Evolutionary conservation across 768 basidiomycete species (phyloP).

Genomic region (Podaxis sp.): DNA sequence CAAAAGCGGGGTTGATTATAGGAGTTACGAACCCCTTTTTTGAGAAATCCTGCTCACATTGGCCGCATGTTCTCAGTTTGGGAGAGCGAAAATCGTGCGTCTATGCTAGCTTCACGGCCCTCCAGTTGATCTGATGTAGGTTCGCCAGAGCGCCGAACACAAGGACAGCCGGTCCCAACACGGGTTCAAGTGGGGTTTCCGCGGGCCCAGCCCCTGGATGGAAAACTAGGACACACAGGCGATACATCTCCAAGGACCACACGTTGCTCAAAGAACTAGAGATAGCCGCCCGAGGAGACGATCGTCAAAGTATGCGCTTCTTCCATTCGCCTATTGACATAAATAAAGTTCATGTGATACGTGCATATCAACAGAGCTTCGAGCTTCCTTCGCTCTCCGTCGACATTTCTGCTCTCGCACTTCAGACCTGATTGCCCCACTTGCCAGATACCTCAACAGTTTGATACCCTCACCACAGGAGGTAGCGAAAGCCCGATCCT

Average conservation of each 20-base stretch:
- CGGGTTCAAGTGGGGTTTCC: conserved; percentile 22
- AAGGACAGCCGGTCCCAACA: conserved; percentile 12
- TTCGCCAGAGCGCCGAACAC: not conserved
- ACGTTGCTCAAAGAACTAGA: conserved; percentile 70
- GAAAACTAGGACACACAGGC: conserved; percentile 74
- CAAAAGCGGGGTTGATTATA: conserved; percentile 68
- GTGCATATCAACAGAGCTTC: conserved; percentile 38
- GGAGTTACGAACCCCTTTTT: conserved; percentile 91
- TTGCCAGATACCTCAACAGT: conserved; percentile 87
- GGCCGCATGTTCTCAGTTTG: conserved; percentile 80
- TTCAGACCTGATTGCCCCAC: conserved; percentile 79
- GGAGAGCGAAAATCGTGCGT: conserved; percentile 47
- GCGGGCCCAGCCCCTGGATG: conserved; percentile 67
- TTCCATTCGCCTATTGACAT: conserved; percentile 10
- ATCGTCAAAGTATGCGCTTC: conserved; percentile 40
- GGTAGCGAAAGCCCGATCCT: conserved; percentile 29
- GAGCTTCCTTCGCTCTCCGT: conserved; percentile 63
- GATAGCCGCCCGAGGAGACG: conserved; percentile 44
- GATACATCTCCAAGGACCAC: conserved; percentile 84
- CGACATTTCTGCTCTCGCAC: conserved; percentile 84
- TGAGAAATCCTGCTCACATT: conserved; percentile 72
- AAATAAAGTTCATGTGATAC: not conserved
- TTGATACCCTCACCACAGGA: conserved; percentile 73
- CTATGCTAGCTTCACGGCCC: not conserved
- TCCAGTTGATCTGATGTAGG: not conserved